Percentiles rank a stretch among this genome's conserved stretches.
Evolutionary conservation across 768 basidiomycete genomes (phyloP).

Genomic region (Hericium rajendrae): DNA sequence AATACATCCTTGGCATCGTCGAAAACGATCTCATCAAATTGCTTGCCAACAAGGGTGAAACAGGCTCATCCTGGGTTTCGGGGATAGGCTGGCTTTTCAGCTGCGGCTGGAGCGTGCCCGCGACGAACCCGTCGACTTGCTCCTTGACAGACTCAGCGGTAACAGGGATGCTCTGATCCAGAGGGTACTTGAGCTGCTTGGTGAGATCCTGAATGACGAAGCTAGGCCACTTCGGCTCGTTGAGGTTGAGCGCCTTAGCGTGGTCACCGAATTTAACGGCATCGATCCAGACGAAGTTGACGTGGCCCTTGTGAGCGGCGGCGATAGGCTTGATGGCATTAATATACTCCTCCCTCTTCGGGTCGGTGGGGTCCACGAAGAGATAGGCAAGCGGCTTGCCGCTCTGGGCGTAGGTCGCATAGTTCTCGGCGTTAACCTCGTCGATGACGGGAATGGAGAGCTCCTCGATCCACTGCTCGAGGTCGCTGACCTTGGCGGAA

Average conservation of each 20-base stretch:
- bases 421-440: slow-evolving; percentile 93
- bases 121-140: slow-evolving; percentile 56
- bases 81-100: slow-evolving; percentile 91
- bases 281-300: slow-evolving; percentile 99
- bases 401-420: slow-evolving; percentile 71
- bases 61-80: slow-evolving; percentile 70
- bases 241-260: slow-evolving; percentile 86
- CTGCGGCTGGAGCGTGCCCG: slow-evolving; percentile 66
- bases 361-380: slow-evolving; percentile 76
- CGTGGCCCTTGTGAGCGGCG: slow-evolving; percentile 66
- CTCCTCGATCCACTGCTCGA: slow-evolving; percentile 72
- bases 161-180: slow-evolving; percentile 57
- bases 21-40: slow-evolving; percentile 78
- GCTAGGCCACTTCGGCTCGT: slow-evolving; percentile 80
- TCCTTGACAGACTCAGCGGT: slow-evolving; percentile 45
- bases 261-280: slow-evolving; percentile 92
- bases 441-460: slow-evolving; percentile 84
- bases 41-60: slow-evolving; percentile 80
- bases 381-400: slow-evolving; percentile 88
- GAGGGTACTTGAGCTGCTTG: slow-evolving; percentile 84
- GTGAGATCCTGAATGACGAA: slow-evolving; percentile 87
- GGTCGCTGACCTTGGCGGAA: slow-evolving; percentile 45
- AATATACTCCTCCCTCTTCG: slow-evolving; percentile 54
- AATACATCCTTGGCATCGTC: slow-evolving; percentile 92
- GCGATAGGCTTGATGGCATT: slow-evolving; percentile 70